phyloP scores from a whole-genome alignment of 1,284 basidiomycete genomes.

The Rhodotorula sp. region DNA sequence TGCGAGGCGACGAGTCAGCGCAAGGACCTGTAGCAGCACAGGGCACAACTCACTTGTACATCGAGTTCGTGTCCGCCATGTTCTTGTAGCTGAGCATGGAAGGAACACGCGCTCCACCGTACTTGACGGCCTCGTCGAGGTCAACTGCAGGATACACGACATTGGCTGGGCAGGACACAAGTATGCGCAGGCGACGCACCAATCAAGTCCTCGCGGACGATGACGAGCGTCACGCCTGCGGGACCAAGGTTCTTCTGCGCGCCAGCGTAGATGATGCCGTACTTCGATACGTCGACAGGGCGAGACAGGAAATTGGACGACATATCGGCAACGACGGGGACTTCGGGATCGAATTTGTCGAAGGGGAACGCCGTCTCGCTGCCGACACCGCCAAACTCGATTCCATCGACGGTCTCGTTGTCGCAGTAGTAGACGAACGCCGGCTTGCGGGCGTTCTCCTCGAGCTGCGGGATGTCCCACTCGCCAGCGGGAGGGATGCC shows the following conservation, averaged over 20 bases:
- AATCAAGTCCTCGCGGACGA: slow-evolving; percentile 88
- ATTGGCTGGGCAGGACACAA: neutral
- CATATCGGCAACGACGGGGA: slow-evolving; percentile 91
- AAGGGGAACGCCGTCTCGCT: slow-evolving; percentile 71
- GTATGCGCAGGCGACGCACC: slow-evolving; percentile 10
- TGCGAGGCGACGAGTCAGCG: neutral
- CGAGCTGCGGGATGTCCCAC: slow-evolving; percentile 54
- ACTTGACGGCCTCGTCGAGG: slow-evolving; percentile 75
- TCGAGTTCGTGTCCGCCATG: slow-evolving; percentile 71
- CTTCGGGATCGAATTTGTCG: slow-evolving; percentile 62
- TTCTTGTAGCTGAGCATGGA: slow-evolving; percentile 81
- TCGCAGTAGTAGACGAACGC: slow-evolving; percentile 98
- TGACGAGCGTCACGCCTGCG: slow-evolving; percentile 85
- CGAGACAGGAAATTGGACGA: slow-evolving; percentile 96
- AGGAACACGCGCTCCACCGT: slow-evolving; percentile 69
- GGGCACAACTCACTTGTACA: slow-evolving; percentile 66
- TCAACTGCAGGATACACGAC: slow-evolving; percentile 57
- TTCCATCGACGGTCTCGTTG: slow-evolving; percentile 97
- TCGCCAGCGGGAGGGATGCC: slow-evolving; percentile 30
- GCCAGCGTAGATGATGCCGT: slow-evolving; percentile 93
- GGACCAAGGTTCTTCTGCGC: slow-evolving; percentile 99
- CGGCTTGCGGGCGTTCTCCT: slow-evolving; percentile 59
- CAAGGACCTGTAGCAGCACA: neutral
- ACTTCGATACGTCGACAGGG: slow-evolving; percentile 82
- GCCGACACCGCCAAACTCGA: slow-evolving; percentile 71